A percentile compares a stretch with the other conserved stretches of the same genome.
These are phyloP conservation scores for Fusarium sp. DNA, from an alignment of 2,329 filamentous ascomycete species.

Conservation along the genomic window DNA sequence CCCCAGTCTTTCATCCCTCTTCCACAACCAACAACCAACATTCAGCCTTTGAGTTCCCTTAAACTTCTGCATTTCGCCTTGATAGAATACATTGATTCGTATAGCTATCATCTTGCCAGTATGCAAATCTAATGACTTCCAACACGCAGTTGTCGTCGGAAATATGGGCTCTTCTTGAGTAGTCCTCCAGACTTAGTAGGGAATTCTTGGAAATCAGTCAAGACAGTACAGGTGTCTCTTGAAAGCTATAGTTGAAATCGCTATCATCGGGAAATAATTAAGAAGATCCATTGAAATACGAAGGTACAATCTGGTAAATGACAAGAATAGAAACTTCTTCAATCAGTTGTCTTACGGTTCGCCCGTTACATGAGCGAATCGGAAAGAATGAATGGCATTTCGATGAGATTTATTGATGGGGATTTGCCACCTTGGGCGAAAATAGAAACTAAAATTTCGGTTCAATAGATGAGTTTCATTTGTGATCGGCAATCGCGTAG, in stretches of 20 bases:
- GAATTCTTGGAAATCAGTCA: neutral
- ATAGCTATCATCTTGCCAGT: neutral
- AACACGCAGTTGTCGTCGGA: neutral
- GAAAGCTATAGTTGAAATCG: neutral
- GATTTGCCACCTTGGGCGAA: accelerated
- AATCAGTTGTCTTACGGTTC: too few relatives aligned
- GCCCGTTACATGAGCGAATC: neutral
- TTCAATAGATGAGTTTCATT: neutral
- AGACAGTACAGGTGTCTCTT: neutral
- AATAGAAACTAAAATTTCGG: neutral
- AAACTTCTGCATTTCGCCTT: too few relatives aligned
- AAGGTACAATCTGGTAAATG: neutral
- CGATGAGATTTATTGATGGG: too few relatives aligned
- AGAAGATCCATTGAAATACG: neutral
- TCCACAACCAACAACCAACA: neutral
- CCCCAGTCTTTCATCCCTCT: neutral
- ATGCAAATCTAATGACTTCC: accelerated
- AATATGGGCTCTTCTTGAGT: neutral
- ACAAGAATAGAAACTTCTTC: neutral
- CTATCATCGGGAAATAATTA: neutral
- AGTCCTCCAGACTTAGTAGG: neutral
- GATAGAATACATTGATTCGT: neutral
- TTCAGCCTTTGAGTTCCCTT: too few relatives aligned
- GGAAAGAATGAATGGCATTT: neutral
- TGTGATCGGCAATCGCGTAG: too few relatives aligned